Evolutionary conservation across 768 basidiomycete species (phyloP).

Genomic region (Kwoniella botswanensis): DNA sequence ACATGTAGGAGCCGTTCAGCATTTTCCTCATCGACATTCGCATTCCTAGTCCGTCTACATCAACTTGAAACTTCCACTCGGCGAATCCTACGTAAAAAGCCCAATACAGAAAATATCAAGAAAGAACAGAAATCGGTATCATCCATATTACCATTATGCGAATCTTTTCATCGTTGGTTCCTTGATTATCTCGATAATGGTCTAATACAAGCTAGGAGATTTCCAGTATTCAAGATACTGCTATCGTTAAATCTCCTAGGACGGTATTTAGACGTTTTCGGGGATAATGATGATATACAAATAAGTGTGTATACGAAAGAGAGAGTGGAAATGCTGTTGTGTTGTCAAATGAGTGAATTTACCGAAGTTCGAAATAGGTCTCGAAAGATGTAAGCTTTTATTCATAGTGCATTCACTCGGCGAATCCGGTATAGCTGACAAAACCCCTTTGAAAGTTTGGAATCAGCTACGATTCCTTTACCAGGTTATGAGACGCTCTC

Average conservation of each 20-base stretch:
- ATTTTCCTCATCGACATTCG: conserved; percentile 38
- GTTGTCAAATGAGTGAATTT: conserved; percentile 54
- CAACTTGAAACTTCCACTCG: conserved; percentile 15
- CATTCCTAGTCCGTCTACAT: conserved; percentile 33
- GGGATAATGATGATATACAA: background rate
- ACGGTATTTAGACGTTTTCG: conserved; percentile 37
- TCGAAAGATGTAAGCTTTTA: conserved; percentile 45
- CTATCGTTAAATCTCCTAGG: conserved; percentile 34
- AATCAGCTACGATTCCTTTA: conserved; percentile 40
- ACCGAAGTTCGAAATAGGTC: conserved; percentile 50
- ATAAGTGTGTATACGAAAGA: conserved; percentile 34
- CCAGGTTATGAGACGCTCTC: conserved; percentile 40
- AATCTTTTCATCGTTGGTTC: conserved; percentile 37
- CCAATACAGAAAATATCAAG: background rate
- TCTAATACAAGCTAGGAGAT: conserved; percentile 29
- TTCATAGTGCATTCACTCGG: background rate
- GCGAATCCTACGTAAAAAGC: conserved; percentile 11
- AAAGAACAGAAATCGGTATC: conserved; percentile 1
- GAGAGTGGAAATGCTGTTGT: conserved; percentile 45
- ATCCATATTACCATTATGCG: conserved; percentile 1
- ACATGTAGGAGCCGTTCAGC: conserved; percentile 32
- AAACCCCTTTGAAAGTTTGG: conserved; percentile 28
- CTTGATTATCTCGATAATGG: conserved; percentile 34
- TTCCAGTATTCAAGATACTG: conserved; percentile 35
- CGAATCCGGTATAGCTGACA: background rate